Base-by-base conservation (phyloP, 2,329 filamentous ascomycete genomes). In the Pseudonectria buxi region DNA sequence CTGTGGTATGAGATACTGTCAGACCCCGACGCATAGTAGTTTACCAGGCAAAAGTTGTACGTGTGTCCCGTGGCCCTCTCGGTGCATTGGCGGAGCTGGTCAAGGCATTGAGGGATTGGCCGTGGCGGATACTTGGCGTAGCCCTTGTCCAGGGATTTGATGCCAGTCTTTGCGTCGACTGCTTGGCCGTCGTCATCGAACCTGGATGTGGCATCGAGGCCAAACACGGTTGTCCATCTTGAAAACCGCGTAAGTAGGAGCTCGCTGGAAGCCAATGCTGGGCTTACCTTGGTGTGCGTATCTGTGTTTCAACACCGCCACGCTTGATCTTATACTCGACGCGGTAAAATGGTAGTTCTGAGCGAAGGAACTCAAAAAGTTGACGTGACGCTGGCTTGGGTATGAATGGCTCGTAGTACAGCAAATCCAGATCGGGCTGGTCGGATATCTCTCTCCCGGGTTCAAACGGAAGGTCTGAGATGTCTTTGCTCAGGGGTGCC, bases 1-100 rank as follows among this genome's bases (percentile, higher is more conserved):
- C 79, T 84, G 58, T 90, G 84, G 51, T 83, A 90, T 10, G 79
- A 74, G 32, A 90, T 90, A 46, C 81, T 86, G 56, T 90, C 84
- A 6, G 76, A 65, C 0, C 85, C 84, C 4, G 74, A 75, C n/a
- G 81, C 80, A 53, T 90, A 90, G 62, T 90, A 90, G 53, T 90
- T 90, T 4, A 90, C 82, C 2, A 90, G 69, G 40, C 80, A 84
- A 55, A 89, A 86, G 54, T 90, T 90, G 61, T 83, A 90, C 1
- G 54, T 69, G 50, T 75, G 74, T n/a, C 70, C 71, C 1, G 81
- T 85, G 0, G 76, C 74, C 4, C 70, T 67, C 57, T 90, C 82
- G 2, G 82, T 78, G 9, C 76, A 68, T 24, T 58, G 62, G 9
- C 78, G 73, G 7, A 90, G 68, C 6, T 68, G 58, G 26, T 85